A percentile compares a stretch with the other conserved stretches of the same genome.
phyloP scores from a whole-genome alignment of 805 yeast genomes.

The Cyberlindnera suaveolens region DNA sequence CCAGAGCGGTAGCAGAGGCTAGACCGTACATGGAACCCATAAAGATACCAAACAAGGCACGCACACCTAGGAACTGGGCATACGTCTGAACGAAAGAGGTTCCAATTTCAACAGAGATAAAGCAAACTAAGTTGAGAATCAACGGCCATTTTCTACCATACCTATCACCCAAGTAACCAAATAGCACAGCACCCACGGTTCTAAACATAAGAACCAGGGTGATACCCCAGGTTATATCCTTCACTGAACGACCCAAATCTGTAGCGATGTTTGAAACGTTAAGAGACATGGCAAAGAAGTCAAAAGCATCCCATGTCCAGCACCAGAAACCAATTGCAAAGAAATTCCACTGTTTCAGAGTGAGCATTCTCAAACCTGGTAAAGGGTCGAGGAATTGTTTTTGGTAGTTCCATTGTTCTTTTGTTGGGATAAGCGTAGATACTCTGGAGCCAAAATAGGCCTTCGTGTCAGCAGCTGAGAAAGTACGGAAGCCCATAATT shows the following conservation, averaged over 20 bases:
- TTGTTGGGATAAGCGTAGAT: constrained; percentile 43
- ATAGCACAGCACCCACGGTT: constrained; percentile 58
- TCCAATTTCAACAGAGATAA: constrained; percentile 53
- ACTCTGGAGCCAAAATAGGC: constrained; percentile 33
- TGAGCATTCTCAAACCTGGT: constrained; percentile 44
- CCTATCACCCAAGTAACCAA: constrained; percentile 54
- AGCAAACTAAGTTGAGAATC: constrained; percentile 36
- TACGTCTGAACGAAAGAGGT: constrained; percentile 55
- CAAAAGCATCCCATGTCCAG: constrained; percentile 66
- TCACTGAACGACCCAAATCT: constrained; percentile 39
- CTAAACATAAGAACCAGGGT: constrained; percentile 64
- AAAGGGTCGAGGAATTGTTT: constrained; percentile 53
- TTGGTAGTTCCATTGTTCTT: constrained; percentile 30
- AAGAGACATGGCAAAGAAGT: constrained; percentile 52
- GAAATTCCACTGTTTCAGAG: constrained; percentile 46
- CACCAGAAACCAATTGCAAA: constrained; percentile 48
- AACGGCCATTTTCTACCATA: constrained; percentile 59
- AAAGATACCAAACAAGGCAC: constrained; percentile 55
- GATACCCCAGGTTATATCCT: constrained; percentile 50
- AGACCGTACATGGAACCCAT: constrained; percentile 46
- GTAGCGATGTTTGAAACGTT: constrained; percentile 43
- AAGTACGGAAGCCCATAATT: constrained; percentile 9
- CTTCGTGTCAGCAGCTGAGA: constrained; percentile 5
- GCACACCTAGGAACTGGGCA: constrained; percentile 51
- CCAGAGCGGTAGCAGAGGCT: constrained; percentile 38